Percentiles rank a stretch among this genome's conserved stretches.
These are phyloP conservation scores for Spergularia azorica DNA, from an alignment of 179 eudicot genomes.

Conservation along the genomic window DNA sequence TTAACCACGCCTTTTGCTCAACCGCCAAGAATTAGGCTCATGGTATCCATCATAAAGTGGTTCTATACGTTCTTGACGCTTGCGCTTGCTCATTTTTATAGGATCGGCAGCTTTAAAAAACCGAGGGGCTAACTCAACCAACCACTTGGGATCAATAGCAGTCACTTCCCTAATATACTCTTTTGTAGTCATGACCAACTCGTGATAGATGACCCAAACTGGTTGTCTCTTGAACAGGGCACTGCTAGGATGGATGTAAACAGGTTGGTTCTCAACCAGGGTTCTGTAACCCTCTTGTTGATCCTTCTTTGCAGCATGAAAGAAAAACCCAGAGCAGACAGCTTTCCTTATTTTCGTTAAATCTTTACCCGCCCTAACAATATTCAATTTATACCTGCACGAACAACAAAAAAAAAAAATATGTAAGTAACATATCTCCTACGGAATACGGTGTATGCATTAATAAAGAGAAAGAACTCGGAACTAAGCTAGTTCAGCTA, in stretches of 20 bases:
- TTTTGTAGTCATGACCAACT: constrained; percentile 89
- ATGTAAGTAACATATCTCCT: constrained; percentile 5
- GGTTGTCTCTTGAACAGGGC: constrained; percentile 90
- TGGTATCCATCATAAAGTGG: constrained; percentile 90
- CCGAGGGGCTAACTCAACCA: constrained; percentile 83
- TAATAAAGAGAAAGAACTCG: no score
- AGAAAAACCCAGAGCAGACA: constrained; percentile 82
- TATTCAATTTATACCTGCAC: constrained; percentile 81
- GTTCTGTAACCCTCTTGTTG: constrained; percentile 94
- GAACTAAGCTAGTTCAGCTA: no score
- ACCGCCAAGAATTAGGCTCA: constrained; percentile 92
- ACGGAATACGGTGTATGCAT: no score
- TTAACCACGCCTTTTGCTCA: constrained; percentile 84
- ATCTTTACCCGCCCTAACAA: constrained; percentile 76
- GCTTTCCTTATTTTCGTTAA: constrained; percentile 78
- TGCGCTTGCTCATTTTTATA: constrained; percentile 87
- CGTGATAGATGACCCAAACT: constrained; percentile 92
- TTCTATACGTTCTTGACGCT: constrained; percentile 87
- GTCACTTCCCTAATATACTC: constrained; percentile 90
- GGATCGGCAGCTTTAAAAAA: constrained; percentile 88
- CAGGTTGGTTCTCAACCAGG: constrained; percentile 87
- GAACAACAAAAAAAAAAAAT: neutral
- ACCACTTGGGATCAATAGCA: constrained; percentile 84
- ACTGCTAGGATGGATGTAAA: constrained; percentile 90
- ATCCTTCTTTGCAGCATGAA: constrained; percentile 84